These are phyloP conservation scores for Yamadazyma tumulicola DNA, from an alignment of 805 yeast genomes.

Conservation along the genomic window DNA sequence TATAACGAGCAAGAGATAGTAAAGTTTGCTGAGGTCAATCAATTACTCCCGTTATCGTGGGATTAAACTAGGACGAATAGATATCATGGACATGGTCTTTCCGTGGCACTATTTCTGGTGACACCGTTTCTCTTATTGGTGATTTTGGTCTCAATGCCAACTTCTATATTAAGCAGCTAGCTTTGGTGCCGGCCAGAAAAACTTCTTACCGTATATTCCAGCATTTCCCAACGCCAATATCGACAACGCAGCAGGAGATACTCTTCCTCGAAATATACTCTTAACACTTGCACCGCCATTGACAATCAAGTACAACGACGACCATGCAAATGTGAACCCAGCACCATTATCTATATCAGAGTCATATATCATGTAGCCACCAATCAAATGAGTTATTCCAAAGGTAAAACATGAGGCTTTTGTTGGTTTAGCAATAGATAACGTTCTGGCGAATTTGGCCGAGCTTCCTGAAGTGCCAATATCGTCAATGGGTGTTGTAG, in stretches of 20 bases:
- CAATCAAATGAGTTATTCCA: constrained; percentile 60
- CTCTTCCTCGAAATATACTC: constrained; percentile 51
- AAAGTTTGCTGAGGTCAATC: constrained; percentile 46
- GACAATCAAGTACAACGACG: constrained; percentile 65
- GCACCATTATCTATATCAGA: constrained; percentile 76
- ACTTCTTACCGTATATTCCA: constrained; percentile 65
- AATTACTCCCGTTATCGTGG: constrained; percentile 74
- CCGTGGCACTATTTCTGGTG: too few relatives aligned
- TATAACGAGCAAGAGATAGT: constrained; percentile 68
- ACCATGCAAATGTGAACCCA: constrained; percentile 82
- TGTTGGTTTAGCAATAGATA: constrained; percentile 31
- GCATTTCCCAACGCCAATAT: constrained; percentile 61
- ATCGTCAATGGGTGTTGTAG: constrained; percentile 13
- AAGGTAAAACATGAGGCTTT: constrained; percentile 47
- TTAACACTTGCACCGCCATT: constrained; percentile 60
- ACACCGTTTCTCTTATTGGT: too few relatives aligned
- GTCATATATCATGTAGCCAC: constrained; percentile 73
- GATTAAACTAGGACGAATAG: constrained; percentile 18
- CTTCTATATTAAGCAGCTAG: constrained; percentile 1
- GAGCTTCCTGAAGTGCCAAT: constrained; percentile 19
- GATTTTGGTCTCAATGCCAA: too few relatives aligned
- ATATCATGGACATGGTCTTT: background rate
- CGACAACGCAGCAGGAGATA: constrained; percentile 60
- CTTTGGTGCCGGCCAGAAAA: constrained; percentile 41
- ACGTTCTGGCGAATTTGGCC: constrained; percentile 15